Evolutionary conservation across 352 stramenopile genomes (phyloP).

Genomic region (Pythium oligandrum): DNA sequence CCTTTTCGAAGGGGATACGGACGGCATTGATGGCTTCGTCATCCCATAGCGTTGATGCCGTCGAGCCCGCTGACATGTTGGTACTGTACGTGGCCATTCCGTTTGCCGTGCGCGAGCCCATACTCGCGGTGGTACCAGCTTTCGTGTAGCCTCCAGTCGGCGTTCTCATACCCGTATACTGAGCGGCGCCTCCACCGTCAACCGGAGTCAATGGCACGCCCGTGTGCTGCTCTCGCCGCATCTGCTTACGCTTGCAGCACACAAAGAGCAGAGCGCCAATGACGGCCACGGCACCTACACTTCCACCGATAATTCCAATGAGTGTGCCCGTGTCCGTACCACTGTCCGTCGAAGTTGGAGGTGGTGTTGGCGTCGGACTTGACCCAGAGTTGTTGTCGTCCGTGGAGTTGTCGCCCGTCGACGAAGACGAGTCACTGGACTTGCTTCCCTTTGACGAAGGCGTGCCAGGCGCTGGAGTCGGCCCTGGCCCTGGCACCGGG

Average conservation of each 20-base stretch:
- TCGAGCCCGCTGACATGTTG: background rate
- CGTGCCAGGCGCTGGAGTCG: no score
- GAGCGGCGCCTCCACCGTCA: background rate
- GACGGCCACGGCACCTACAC: background rate
- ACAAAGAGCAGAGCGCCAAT: background rate
- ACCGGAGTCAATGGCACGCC: background rate
- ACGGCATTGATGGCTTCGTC: constrained; percentile 12
- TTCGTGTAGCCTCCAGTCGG: background rate
- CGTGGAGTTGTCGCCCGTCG: no score
- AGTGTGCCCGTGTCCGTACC: background rate
- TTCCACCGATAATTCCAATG: constrained; percentile 1
- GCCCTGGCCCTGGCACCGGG: no score
- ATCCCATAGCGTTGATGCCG: background rate
- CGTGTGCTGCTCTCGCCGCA: background rate
- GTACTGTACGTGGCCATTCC: background rate
- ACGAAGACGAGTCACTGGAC: background rate
- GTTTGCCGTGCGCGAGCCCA: background rate
- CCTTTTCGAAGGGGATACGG: constrained; percentile 41
- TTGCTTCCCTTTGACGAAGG: no score
- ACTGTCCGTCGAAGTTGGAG: background rate
- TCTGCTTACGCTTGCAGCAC: background rate
- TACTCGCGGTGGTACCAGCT: background rate
- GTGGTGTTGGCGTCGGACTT: background rate
- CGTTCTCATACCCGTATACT: background rate
- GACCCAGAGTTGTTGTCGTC: background rate